Percentiles rank a stretch among this genome's conserved stretches.
phyloP scores from a whole-genome alignment of 768 basidiomycete genomes.

The Mycena haematopus region DNA sequence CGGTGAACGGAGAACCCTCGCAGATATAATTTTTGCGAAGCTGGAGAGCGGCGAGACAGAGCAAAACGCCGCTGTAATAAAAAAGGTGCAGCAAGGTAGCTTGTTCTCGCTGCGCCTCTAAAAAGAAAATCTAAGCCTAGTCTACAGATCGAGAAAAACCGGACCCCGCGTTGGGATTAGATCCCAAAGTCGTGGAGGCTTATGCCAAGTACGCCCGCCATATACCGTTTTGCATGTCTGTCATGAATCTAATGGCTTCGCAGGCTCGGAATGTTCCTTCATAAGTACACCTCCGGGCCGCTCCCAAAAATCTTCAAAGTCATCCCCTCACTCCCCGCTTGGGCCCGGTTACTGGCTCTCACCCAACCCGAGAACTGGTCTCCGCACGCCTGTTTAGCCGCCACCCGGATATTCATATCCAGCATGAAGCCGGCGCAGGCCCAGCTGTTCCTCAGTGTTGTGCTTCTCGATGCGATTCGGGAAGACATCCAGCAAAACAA shows the following conservation, averaged over 20 bases:
- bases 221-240: not conserved
- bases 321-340: constrained; percentile 92
- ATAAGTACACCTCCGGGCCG: constrained; percentile 90
- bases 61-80: constrained; percentile 56
- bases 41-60: constrained; percentile 70
- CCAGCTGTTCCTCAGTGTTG: constrained; percentile 89
- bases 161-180: constrained; percentile 87
- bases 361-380: constrained; percentile 95
- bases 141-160: constrained; percentile 56
- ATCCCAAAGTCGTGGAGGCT: constrained; percentile 91
- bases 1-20: constrained; percentile 83
- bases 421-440: constrained; percentile 96
- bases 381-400: constrained; percentile 92
- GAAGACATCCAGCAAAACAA: constrained; percentile 88
- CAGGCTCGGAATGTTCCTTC: constrained; percentile 87
- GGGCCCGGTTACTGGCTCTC: constrained; percentile 94
- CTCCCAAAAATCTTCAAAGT: constrained; percentile 98
- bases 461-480: constrained; percentile 87
- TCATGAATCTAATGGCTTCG: constrained; percentile 6
- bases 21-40: constrained; percentile 97
- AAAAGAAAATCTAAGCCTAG: not conserved
- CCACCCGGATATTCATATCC: constrained; percentile 94
- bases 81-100: constrained; percentile 66
- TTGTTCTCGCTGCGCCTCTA: not conserved
- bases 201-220: constrained; percentile 93